A percentile compares a stretch with the other conserved stretches of the same genome.
Evolutionary conservation across 2,329 filamentous ascomycete species (phyloP).

Genomic region (Pezicula radicicola): DNA sequence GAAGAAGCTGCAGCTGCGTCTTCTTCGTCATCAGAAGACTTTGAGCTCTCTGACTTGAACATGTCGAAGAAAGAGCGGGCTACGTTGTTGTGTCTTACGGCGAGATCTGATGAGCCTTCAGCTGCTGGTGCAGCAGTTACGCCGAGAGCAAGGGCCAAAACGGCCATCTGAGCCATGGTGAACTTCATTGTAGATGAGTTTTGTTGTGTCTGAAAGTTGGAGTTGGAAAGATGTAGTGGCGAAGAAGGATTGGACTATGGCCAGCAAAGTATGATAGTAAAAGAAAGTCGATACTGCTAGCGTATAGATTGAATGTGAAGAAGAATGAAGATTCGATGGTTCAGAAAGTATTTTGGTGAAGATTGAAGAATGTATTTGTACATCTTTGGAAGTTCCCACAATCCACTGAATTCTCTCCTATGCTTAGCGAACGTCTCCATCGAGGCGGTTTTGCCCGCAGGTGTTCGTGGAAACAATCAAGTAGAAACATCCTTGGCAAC

Average conservation of each 20-base stretch:
- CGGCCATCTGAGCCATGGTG: background rate
- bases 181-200: background rate
- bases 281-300: background rate
- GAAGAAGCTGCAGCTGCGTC: too few species aligned
- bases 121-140: background rate
- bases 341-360: too few species aligned
- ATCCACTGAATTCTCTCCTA: too few species aligned
- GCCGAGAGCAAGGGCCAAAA: conserved; percentile 1
- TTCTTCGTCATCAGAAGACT: background rate
- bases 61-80: background rate
- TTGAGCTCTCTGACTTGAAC: background rate
- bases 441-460: too few species aligned
- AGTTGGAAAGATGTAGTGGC: background rate
- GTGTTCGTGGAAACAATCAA: too few species aligned
- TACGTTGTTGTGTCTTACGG: background rate
- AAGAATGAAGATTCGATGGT: background rate
- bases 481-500: too few species aligned
- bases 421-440: too few species aligned
- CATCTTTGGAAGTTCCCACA: too few species aligned
- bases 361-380: too few species aligned
- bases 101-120: background rate
- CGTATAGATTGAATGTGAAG: background rate
- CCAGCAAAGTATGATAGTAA: background rate
- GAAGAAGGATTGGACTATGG: background rate
- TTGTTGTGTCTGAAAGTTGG: background rate